These are phyloP conservation scores for Coniferiporia sulphurascens DNA, from an alignment of 1,284 basidiomycete genomes.

Conservation along the genomic window DNA sequence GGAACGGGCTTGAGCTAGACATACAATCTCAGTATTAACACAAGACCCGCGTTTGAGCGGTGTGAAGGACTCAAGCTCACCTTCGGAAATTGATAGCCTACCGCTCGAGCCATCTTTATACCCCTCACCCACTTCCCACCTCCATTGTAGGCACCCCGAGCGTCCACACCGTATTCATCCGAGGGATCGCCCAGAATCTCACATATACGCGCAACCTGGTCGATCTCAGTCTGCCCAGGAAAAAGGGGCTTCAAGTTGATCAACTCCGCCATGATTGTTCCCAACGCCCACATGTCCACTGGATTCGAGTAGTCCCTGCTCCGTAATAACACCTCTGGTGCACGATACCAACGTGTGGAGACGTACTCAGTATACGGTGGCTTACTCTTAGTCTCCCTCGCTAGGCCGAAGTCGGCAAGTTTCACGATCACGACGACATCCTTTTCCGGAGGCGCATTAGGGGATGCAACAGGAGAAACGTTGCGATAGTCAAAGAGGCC, in stretches of 20 bases:
- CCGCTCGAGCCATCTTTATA: slow-evolving; percentile 78
- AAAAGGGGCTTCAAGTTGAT: slow-evolving; percentile 95
- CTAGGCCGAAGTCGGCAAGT: slow-evolving; percentile 97
- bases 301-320: slow-evolving; percentile 93
- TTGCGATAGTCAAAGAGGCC: slow-evolving; percentile 94
- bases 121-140: slow-evolving; percentile 88
- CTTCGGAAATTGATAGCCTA: slow-evolving; percentile 91
- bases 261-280: slow-evolving; percentile 96
- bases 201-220: slow-evolving; percentile 89
- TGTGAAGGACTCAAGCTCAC: slow-evolving; percentile 37
- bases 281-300: slow-evolving; percentile 99
- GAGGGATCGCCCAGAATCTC: slow-evolving; percentile 92
- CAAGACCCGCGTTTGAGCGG: slow-evolving; percentile 7
- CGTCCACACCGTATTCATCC: slow-evolving; percentile 77
- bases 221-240: slow-evolving; percentile 93
- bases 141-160: slow-evolving; percentile 65
- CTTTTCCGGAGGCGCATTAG: slow-evolving; percentile 67
- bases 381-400: slow-evolving; percentile 81
- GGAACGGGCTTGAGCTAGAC: slow-evolving; percentile 70
- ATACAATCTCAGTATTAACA: slow-evolving; percentile 17
- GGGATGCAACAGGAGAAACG: slow-evolving; percentile 54
- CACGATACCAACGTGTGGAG: slow-evolving; percentile 98
- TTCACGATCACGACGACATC: slow-evolving; percentile 98
- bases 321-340: slow-evolving; percentile 92
- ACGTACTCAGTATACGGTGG: slow-evolving; percentile 99